These are phyloP conservation scores for Sporothrix dimorphospora DNA, from an alignment of 2,329 filamentous ascomycete genomes.

Conservation along the genomic window DNA sequence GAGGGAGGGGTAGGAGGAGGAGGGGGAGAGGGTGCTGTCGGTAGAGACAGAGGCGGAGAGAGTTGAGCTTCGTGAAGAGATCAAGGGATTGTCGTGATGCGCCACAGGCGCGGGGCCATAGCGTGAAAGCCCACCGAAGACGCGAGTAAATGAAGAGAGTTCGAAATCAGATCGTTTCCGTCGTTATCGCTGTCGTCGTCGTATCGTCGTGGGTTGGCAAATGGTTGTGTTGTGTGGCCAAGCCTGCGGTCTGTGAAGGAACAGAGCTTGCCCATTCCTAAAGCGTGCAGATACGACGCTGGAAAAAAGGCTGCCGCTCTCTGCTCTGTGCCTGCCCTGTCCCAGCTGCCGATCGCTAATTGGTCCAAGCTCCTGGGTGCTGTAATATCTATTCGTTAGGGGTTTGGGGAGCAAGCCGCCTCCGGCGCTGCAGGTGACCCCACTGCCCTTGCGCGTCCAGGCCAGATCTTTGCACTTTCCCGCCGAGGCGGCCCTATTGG, in stretches of 20 bases:
- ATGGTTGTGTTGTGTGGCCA: not conserved
- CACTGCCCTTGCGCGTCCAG: constrained; percentile 13
- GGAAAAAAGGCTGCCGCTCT: not conserved
- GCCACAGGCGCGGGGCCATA: constrained; percentile 22
- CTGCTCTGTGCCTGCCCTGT: not conserved
- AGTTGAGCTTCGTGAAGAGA: not conserved
- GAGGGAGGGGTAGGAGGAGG: not conserved
- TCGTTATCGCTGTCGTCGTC: not conserved
- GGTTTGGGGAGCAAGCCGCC: not conserved
- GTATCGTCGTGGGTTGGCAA: not conserved
- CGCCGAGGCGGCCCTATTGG: too few relatives aligned
- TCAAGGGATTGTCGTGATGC: constrained; percentile 16
- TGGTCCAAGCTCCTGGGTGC: constrained; percentile 17
- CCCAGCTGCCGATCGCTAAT: not conserved
- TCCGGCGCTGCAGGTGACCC: not conserved
- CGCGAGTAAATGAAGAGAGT: not conserved
- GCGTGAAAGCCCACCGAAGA: not conserved
- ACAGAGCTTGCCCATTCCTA: not conserved
- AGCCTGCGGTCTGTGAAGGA: not conserved
- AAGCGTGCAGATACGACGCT: not conserved
- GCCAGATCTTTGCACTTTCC: not conserved
- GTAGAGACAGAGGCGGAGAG: not conserved
- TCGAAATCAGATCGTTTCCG: not conserved
- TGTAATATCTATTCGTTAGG: constrained; percentile 5
- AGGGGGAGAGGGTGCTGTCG: not conserved